Base-by-base conservation (phyloP, 129 eudicot genomes). In the Tagetes patula region DNA sequence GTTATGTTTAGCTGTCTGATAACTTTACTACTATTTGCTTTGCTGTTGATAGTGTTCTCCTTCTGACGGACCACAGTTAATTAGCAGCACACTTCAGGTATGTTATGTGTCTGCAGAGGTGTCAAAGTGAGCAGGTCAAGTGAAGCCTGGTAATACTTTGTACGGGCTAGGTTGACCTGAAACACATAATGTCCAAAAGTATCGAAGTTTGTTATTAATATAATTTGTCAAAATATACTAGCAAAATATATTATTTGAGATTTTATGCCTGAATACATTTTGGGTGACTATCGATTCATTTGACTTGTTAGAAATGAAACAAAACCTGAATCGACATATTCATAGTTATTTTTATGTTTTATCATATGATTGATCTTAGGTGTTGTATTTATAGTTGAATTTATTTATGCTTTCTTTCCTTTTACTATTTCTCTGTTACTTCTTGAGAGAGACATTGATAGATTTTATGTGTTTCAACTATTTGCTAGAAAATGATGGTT, bases 21-120 rank as follows among this genome's bases (percentile, higher is more conserved):
- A 77, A 40, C 42, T 48, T 48, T 50, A 61, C 41, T 10, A 47
- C 9, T 68, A 31, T 36, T 49, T 49, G 49, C 78, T 32, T 81
- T 83, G 69, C 53, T 71, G 42, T 58, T 61, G 53, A 81, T 84
- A 94, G 98, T 90, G 96, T 83, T 86, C 89, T 75, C 98, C 98
- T 41, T 69, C 86, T 69, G 96, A 94, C 58, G 96, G 89, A 72
- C 96, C 96, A 53, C 96, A 82, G 77, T 77, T 94, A 52, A 90
- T 94, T 69, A 88, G 90, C 87, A 84, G 88, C 48, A 83, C 90
- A 43, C 86, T 94, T 82, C 93, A 90, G 96, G 98, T 91, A 84
- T 72, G 7, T 65, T 63, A 3, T 54, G 12, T 41, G 61, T 69
- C 38, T 75, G 6, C 59, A 47, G 67, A 39, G 58, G 62, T 73